Base-by-base conservation (phyloP, 139 green algal genomes). In the Tetratostichococcus sp. region DNA sequence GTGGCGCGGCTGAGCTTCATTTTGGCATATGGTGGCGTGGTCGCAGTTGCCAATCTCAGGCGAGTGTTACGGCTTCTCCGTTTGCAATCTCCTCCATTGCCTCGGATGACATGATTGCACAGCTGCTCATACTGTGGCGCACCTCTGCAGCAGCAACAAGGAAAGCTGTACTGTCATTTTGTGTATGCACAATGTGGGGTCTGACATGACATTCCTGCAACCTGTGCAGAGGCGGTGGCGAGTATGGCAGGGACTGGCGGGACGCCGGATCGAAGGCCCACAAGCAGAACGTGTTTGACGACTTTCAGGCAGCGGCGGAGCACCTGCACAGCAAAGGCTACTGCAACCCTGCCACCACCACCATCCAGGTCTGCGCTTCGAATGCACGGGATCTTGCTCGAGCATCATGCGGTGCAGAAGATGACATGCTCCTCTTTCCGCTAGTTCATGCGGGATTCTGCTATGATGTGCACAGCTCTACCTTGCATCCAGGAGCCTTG, bases 251-350 rank as follows among this genome's bases (percentile, higher is more conserved):
- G 14, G 77, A 82, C 6, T 98, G 94, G 94, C 87, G 93, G 39
- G 86, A 96, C 69, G 90, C 86, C 0, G 94, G 94, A 1, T 86
- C 77, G 14, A 72, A 78, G 65, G 26, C 74, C 26, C 88, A 90
- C 80, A 94, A 92, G 82, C 94, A 98, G 78, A 97, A 98, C 75
- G 91, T 90, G 28, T 96, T 94, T 84, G 91, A 96, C 71, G 91
- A 96, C 78, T 93, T 97, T 35, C 75, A 89, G 78, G 84, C 88
- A 0, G 93, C 88, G 74, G 92, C 93, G 0, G 86, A 94, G 83
- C 79, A 89, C 71, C 87, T 97, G 14, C 79, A 89, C 23, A 6
- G 65, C 1, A 6, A 77, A 0, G 77, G 84, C 25, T 95, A 92
- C 86, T 89, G 74, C 79, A 83, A 66, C 6, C 79, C 85, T 17